These are phyloP conservation scores for Postia placenta DNA, from an alignment of 768 basidiomycete species.

Conservation along the genomic window DNA sequence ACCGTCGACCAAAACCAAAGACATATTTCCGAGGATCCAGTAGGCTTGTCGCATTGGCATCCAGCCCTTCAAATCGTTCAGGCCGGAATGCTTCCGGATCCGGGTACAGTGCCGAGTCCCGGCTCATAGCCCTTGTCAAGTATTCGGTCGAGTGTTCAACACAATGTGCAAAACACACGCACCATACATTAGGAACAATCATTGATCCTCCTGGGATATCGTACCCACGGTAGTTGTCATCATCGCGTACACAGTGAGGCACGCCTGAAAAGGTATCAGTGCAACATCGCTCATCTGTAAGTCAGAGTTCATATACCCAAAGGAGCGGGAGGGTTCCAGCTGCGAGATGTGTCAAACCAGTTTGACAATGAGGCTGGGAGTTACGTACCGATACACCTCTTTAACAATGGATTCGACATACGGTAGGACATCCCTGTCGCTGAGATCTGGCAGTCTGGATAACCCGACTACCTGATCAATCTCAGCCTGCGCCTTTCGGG, in stretches of 20 bases:
- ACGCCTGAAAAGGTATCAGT: too few species aligned
- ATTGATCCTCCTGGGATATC: too few species aligned
- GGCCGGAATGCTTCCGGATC: constrained; percentile 25
- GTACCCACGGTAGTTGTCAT: constrained; percentile 12
- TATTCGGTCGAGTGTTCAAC: not conserved
- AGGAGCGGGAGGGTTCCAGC: too few species aligned
- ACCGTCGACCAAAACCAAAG: too few species aligned
- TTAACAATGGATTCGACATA: constrained; percentile 34
- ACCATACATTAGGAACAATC: constrained; percentile 7
- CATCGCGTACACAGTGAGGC: too few species aligned
- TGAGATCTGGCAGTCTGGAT: constrained; percentile 33
- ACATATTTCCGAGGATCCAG: constrained; percentile 4
- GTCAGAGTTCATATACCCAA: too few species aligned
- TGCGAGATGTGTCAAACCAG: too few species aligned
- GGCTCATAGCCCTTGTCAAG: constrained; percentile 14
- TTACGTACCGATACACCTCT: constrained; percentile 26
- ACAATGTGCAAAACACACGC: not conserved
- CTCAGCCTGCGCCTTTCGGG: constrained; percentile 36
- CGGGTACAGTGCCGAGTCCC: constrained; percentile 21
- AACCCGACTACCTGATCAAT: constrained; percentile 35
- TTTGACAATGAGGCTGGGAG: not conserved
- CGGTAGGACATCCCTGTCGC: constrained; percentile 34
- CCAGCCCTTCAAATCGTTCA: constrained; percentile 20
- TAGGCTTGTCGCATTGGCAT: not conserved
- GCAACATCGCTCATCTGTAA: too few species aligned